Conservation (phyloP, 768 basidiomycete genomes). For the Termitomyces sp. region DNA sequence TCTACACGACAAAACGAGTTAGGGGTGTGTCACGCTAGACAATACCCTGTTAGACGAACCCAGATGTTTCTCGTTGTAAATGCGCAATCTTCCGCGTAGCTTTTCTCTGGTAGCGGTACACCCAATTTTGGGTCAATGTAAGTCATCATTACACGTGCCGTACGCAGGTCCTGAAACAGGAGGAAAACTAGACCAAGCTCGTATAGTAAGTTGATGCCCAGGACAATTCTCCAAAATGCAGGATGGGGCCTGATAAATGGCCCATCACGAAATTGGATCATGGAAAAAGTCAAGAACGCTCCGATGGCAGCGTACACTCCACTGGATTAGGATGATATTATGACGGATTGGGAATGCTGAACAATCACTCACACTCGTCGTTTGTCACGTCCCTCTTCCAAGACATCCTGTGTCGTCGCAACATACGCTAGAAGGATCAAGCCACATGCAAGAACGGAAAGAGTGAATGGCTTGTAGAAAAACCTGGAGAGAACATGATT, state of each 20-base stretch:
- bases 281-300: slow-evolving; percentile 76
- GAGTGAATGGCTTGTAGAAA: slow-evolving; percentile 81
- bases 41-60: slow-evolving; percentile 37
- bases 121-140: slow-evolving; percentile 72
- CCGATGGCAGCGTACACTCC: slow-evolving; percentile 74
- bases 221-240: slow-evolving; percentile 76
- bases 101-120: slow-evolving; percentile 76
- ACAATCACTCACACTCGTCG: slow-evolving; percentile 64
- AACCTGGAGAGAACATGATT: slow-evolving; percentile 45
- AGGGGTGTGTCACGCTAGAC: background rate
- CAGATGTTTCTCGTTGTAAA: slow-evolving; percentile 61
- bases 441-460: slow-evolving; percentile 67
- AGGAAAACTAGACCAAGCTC: slow-evolving; percentile 81
- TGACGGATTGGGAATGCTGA: too few relatives aligned
- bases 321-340: slow-evolving; percentile 39
- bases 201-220: slow-evolving; percentile 81
- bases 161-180: slow-evolving; percentile 79
- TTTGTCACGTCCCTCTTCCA: slow-evolving; percentile 82
- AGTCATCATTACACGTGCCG: slow-evolving; percentile 76
- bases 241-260: slow-evolving; percentile 88
- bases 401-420: slow-evolving; percentile 79
- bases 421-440: slow-evolving; percentile 73
- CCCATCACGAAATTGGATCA: slow-evolving; percentile 87
- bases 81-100: slow-evolving; percentile 78
- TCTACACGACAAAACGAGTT: slow-evolving; percentile 32